A percentile compares a stretch with the other conserved stretches of the same genome.
These are phyloP conservation scores for Austroboletus novae-zelandiae DNA, from an alignment of 1,284 basidiomycete genomes.

Conservation along the genomic window DNA sequence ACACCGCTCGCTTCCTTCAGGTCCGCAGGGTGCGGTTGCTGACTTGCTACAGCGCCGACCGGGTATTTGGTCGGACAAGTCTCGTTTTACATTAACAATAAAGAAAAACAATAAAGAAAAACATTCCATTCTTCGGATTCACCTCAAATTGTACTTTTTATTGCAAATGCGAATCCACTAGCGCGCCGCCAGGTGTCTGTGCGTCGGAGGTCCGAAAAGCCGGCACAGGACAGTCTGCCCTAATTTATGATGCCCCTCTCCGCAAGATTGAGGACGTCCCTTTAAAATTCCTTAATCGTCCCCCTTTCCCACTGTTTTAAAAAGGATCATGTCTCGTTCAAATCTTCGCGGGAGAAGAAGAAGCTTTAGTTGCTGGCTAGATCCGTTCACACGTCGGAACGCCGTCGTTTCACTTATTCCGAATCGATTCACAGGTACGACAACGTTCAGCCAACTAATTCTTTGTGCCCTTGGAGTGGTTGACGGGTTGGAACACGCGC, in stretches of 20 bases:
- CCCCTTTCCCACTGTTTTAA: neutral
- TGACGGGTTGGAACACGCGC: constrained; percentile 4
- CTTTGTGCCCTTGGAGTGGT: neutral
- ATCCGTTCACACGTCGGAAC: constrained; percentile 21
- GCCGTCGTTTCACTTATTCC: neutral
- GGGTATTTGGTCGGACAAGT: neutral
- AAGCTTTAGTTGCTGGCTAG: neutral
- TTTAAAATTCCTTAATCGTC: neutral
- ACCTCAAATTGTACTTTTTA: no score
- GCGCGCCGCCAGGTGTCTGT: neutral
- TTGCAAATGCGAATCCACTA: no score
- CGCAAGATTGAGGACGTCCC: neutral
- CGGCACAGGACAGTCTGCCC: neutral
- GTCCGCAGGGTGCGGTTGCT: neutral
- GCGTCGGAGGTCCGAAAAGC: neutral
- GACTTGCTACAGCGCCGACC: neutral
- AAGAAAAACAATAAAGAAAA: neutral
- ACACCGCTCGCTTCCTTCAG: neutral
- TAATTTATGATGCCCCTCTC: neutral
- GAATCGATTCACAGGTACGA: constrained; percentile 5
- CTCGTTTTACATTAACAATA: neutral
- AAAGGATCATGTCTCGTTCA: constrained; percentile 1
- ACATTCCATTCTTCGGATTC: neutral
- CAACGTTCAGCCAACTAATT: constrained; percentile 8
- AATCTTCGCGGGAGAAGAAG: constrained; percentile 35